A percentile compares a stretch with the other conserved stretches of the same genome.
phyloP scores from a whole-genome alignment of 2,329 filamentous ascomycete species.

The Claviceps paspali region DNA sequence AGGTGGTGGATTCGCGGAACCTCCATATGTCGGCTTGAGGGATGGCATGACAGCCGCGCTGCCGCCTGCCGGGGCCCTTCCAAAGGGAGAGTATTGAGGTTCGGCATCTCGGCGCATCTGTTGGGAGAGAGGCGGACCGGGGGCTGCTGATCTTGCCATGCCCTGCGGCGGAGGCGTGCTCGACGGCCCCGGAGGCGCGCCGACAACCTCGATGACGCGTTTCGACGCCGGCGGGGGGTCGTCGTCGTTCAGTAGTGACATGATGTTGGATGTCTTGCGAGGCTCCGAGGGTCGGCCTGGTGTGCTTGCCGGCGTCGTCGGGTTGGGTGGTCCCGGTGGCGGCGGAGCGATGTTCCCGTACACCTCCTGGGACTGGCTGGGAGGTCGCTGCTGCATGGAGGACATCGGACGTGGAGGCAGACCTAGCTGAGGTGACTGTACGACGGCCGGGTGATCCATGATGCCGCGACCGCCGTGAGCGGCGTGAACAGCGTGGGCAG shows the following conservation, averaged over 20 bases:
- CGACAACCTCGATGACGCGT: conserved; percentile 32
- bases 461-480: conserved; percentile 23
- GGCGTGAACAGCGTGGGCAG: background rate
- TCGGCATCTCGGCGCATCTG: conserved; percentile 35
- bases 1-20: conserved; percentile 33
- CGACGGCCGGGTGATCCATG: conserved; percentile 23
- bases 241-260: conserved; percentile 48
- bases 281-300: conserved; percentile 28
- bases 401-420: conserved; percentile 23
- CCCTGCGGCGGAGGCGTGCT: conserved; percentile 34
- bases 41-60: conserved; percentile 35
- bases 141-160: conserved; percentile 24
- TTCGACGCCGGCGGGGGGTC: conserved; percentile 38
- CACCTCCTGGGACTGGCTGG: conserved; percentile 16
- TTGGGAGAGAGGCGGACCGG: conserved; percentile 22
- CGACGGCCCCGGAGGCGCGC: conserved; percentile 24
- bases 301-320: conserved; percentile 1
- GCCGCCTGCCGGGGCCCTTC: conserved; percentile 13
- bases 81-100: conserved; percentile 31
- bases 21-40: conserved; percentile 35
- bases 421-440: conserved; percentile 24
- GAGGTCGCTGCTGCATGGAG: conserved; percentile 20
- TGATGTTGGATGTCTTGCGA: conserved; percentile 47
- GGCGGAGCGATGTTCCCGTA: conserved; percentile 16
- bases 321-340: conserved; percentile 10